Conservation (phyloP, 768 basidiomycete species). For the Hypholoma fasciculare region DNA sequence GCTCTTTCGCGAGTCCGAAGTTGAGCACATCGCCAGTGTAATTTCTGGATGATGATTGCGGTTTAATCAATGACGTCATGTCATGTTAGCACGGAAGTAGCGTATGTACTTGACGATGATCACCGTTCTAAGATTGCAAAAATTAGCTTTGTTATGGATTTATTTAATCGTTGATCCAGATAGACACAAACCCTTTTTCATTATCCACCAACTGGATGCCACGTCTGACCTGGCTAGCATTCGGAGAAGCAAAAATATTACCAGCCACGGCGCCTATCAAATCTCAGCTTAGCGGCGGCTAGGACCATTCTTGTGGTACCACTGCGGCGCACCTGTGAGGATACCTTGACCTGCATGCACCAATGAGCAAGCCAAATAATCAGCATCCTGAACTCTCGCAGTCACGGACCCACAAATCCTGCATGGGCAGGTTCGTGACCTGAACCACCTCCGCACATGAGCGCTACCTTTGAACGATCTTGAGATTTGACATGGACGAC, state of each 20-base stretch:
- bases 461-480: constrained; percentile 66
- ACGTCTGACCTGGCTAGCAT: constrained; percentile 77
- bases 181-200: constrained; percentile 58
- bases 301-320: background rate
- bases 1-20: constrained; percentile 88
- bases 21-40: constrained; percentile 92
- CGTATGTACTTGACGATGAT: constrained; percentile 76
- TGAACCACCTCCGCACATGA: constrained; percentile 83
- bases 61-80: background rate
- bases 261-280: constrained; percentile 74
- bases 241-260: constrained; percentile 89
- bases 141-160: background rate
- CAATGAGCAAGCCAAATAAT: background rate
- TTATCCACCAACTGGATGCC: constrained; percentile 78
- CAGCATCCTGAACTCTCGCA: background rate
- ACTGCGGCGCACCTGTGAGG: constrained; percentile 54
- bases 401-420: constrained; percentile 75
- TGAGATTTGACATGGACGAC: constrained; percentile 63
- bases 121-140: constrained; percentile 50
- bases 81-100: background rate
- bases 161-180: background rate
- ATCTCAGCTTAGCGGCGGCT: background rate
- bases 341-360: constrained; percentile 64
- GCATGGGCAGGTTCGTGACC: constrained; percentile 94
- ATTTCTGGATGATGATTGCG: constrained; percentile 47